Evolutionary conservation across 164 flowering plant species (phyloP).

Genomic region (Warburgia ugandensis): DNA sequence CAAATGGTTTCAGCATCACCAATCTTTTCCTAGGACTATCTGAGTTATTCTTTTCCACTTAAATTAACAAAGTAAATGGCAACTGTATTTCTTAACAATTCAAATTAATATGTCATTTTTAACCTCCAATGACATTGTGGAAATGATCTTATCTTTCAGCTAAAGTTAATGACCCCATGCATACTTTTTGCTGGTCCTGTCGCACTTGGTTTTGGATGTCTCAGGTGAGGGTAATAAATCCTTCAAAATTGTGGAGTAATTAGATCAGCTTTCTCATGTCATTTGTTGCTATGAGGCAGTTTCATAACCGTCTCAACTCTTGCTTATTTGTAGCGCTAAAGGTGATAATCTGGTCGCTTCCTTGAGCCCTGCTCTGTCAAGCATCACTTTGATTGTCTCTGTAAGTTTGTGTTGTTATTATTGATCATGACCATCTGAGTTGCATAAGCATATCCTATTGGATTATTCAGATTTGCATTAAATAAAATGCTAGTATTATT

Average conservation of each 20-base stretch:
- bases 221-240: conserved; percentile 17
- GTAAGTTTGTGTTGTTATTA: conserved; percentile 8
- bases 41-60: too few species aligned
- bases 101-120: too few species aligned
- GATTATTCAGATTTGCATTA: not conserved
- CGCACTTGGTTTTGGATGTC: conserved; percentile 30
- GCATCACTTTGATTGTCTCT: conserved; percentile 13
- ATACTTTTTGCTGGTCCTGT: conserved; percentile 30
- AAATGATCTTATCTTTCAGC: conserved; percentile 16
- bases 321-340: conserved; percentile 21
- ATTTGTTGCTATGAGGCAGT: not conserved
- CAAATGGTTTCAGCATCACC: too few species aligned
- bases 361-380: conserved; percentile 26
- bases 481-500: not conserved
- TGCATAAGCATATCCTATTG: not conserved
- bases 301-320: not conserved
- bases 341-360: conserved; percentile 21
- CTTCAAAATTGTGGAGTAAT: not conserved
- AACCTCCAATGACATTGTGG: too few species aligned
- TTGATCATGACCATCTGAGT: not conserved
- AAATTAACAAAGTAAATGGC: too few species aligned
- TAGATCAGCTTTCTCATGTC: not conserved
- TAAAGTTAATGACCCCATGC: conserved; percentile 30
- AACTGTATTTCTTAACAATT: too few species aligned
- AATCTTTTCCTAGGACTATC: too few species aligned